Evolutionary conservation across 352 stramenopile genomes (phyloP), one percentile per base, ranked within the genome.

Genomic region (Phytophthora capsici): DNA sequence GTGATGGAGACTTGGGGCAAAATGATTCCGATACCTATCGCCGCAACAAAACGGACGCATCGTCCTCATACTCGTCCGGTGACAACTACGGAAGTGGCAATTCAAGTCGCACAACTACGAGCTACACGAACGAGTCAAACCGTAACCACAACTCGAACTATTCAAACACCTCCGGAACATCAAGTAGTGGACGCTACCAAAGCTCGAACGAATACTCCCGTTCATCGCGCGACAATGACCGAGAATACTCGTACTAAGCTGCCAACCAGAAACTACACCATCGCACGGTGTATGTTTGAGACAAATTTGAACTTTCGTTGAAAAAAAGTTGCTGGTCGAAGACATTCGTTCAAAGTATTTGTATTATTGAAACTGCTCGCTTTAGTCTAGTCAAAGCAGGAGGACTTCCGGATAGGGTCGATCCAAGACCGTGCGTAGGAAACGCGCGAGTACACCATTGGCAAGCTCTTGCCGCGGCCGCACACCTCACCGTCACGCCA

Each of bases 381-480:
- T 54, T 13, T 67, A 47, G 40, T 20, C 30, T 66, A 73, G 32
- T 38, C 49, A 30, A 75, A 72, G 56, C 67, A 75, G 6, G 67
- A 75, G 46, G 56, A 47, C 4, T 46, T 64, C 12, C 40, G 40
- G 26, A 75, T 75, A 23, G 62, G 50, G 47, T 75, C 65, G 46
- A 90, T 83, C 78, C 81, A 90, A 23, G 53, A 43, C 22, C 74
- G 68, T 8, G 43, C 77, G 45, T 73, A 64, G 20, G 81, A 82
- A 36, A 90, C 56, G 23, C 77, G 70, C 2, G 80, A 73, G 69
- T 90, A 88, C 7, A 91, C 77, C 25, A 76, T 81, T 0, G 83
- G 82, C 19, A 85, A 63, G n/a, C 73, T 74, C 17, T 62, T 69
- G 38, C 67, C 67, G 12, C 70, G 63, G 1, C 77, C 80, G 37